Base-by-base conservation (phyloP, 2,329 filamentous ascomycete species). In the Plectosphaerella cucumerina region DNA sequence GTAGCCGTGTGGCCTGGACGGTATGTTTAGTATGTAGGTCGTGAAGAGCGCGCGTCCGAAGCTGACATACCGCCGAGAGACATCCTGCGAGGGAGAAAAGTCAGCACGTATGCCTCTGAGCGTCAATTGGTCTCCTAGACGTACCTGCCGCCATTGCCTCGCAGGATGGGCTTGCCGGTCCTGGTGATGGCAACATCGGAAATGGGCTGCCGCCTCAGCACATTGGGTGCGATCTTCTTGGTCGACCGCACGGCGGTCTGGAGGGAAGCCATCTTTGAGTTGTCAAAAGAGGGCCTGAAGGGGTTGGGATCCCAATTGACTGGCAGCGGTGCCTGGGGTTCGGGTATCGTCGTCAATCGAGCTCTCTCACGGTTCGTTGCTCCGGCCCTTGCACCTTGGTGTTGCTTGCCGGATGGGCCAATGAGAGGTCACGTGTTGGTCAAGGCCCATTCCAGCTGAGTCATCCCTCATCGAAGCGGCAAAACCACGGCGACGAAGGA, bases 121-220 rank as follows among this genome's bases (percentile, higher is more conserved):
- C 26, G n/a, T 31, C 57, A 59, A 66, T 64, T 60, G 61, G 50
- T n/a, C 5, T 21, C 23, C 22, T 42, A 26, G 45, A 69, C 84
- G 73, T 73, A 95, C 89, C 93, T 86, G 77, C 94, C 94, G 74
- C 93, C 93, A 66, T 92, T 85, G 51, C 87, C 78, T 65, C 91
- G 87, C 66, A 97, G 76, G 63, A 97, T 92, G 56, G 94, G 93
- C 79, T 96, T 97, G 71, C 94, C 94, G 52, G 94, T 99, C 64
- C 94, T 83, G 56, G 93, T 96, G 66, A 99, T 96, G 64, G 89
- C 79, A 65, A 99, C 82, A 77, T 99, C 94, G 68, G 90, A 89
- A 60, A 86, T 64, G 56, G 70, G 70, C 68, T 78, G 77, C 64
- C 74, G 75, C 63, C 76, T 73, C 61, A 74, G 63, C 59, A 75